Conservation (phyloP, 805 yeast species). For the Grigorovia humatica region DNA sequence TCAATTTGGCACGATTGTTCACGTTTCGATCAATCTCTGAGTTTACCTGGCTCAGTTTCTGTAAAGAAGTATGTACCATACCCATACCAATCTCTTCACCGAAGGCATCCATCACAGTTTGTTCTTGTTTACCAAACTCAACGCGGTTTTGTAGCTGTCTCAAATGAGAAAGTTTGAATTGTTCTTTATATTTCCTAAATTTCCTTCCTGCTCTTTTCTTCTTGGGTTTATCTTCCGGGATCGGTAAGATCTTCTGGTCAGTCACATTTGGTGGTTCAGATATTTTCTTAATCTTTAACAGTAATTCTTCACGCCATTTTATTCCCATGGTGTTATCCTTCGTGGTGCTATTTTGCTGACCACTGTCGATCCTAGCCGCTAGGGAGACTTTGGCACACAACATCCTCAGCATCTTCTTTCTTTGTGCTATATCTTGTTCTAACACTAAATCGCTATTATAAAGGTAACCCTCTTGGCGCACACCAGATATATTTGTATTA, state of each 20-base stretch:
- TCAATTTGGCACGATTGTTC: conserved; percentile 47
- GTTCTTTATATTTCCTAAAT: conserved; percentile 69
- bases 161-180: conserved; percentile 69
- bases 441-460: conserved; percentile 52
- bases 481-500: conserved; percentile 31
- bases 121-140: conserved; percentile 72
- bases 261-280: conserved; percentile 66
- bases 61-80: conserved; percentile 35
- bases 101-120: conserved; percentile 46
- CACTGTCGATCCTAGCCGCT: conserved; percentile 73
- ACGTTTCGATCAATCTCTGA: conserved; percentile 27
- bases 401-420: conserved; percentile 66
- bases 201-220: conserved; percentile 83
- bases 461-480: conserved; percentile 59
- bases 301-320: conserved; percentile 50
- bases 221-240: conserved; percentile 65
- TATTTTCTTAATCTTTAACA: conserved; percentile 55
- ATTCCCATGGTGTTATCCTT: conserved; percentile 46
- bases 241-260: conserved; percentile 59
- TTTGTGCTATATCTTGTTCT: conserved; percentile 44
- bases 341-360: conserved; percentile 24
- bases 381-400: conserved; percentile 68
- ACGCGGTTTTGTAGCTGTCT: conserved; percentile 77
- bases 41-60: conserved; percentile 15
- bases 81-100: conserved; percentile 84